Percentiles rank a stretch among this genome's conserved stretches.
Conservation (phyloP, 1,139 yeast species). For the Nematodospora anomalae region DNA sequence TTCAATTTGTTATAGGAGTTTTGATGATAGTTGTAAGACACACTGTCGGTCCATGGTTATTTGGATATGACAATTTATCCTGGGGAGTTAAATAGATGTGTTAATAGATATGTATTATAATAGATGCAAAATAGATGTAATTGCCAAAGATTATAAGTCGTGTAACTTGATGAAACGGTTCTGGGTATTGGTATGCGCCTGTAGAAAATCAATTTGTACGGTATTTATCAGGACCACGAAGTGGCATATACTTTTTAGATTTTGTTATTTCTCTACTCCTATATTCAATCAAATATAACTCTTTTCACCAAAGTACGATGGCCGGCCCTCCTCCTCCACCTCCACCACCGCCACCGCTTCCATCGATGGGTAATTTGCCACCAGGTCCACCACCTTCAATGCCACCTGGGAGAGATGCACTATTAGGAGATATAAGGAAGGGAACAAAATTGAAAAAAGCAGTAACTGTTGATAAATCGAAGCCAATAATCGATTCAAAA, state of each 20-base stretch:
- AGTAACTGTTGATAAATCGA: conserved; percentile 46
- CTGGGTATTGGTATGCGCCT: too few relatives aligned
- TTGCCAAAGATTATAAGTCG: too few relatives aligned
- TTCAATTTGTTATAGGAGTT: conserved; percentile 69
- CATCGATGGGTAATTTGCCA: conserved; percentile 21
- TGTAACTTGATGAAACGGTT: too few relatives aligned
- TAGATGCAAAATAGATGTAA: too few relatives aligned
- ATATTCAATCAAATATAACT: too few relatives aligned
- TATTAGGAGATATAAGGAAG: conserved; percentile 82
- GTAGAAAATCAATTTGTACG: too few relatives aligned
- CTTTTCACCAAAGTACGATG: conserved; percentile 6
- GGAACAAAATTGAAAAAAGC: conserved; percentile 78
- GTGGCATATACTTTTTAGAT: too few relatives aligned
- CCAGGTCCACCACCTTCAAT: conserved; percentile 34
- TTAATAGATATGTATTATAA: too few relatives aligned
- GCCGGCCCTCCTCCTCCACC: conserved; percentile 21
- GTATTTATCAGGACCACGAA: too few relatives aligned
- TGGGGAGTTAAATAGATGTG: conserved; percentile 42
- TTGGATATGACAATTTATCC: conserved; percentile 81
- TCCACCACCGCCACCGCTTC: conserved; percentile 49
- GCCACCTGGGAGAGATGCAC: conserved; percentile 67
- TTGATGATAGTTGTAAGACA: conserved; percentile 74
- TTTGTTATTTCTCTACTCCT: too few relatives aligned
- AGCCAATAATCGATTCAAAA: conserved; percentile 41
- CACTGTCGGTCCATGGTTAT: conserved; percentile 78